Base-by-base conservation (phyloP, 108 stramenopile species). In the Parmales sp. region DNA sequence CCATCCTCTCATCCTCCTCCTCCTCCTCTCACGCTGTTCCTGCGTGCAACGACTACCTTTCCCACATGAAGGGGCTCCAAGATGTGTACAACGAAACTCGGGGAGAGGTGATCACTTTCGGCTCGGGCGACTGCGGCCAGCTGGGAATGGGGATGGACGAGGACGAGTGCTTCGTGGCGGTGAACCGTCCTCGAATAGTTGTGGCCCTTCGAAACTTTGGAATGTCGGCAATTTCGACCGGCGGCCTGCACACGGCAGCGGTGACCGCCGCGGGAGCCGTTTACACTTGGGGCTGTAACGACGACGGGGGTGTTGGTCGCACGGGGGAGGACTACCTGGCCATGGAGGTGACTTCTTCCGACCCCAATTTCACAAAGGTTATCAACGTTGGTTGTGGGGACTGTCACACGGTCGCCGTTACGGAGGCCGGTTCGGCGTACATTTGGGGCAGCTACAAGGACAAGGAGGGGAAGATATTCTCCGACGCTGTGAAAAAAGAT, bases 201-300 rank as follows among this genome's bases (percentile, higher is more conserved):
- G 31, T 38, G 41, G 51, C 64, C 26, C 67, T 88, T 29, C 64
- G 71, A 1, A 70, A 73, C 20, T 54, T 69, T 4, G 39, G 67
- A 19, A 67, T 90, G 11, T 65, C 41, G 11, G 70, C 71, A 36
- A 68, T 97, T 6, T 81, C 87, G 1, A 83, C 79, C 48, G 96
- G 96, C 1, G 94, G 91, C 29, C 50, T 93, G 38, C 87, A 90
- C 69, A 82, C 74, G 18, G 72, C 85, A 54, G 90, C 81, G 0
- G 41, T 87, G 20, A 77, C 83, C 6, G 60, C 74, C 3, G 77
- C 86, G 50, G 94, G 94, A 0, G 25, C 63, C 0, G 90, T 91
- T 11, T 94, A 83, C 51, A 79, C 90, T 19, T 97, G 91, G 88
- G 96, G 96, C n/a, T 78, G 76, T 54, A 82, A 81, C 45, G 96